These are phyloP conservation scores for Populus davidiana DNA, from an alignment of 345 rosid species.

Conservation along the genomic window DNA sequence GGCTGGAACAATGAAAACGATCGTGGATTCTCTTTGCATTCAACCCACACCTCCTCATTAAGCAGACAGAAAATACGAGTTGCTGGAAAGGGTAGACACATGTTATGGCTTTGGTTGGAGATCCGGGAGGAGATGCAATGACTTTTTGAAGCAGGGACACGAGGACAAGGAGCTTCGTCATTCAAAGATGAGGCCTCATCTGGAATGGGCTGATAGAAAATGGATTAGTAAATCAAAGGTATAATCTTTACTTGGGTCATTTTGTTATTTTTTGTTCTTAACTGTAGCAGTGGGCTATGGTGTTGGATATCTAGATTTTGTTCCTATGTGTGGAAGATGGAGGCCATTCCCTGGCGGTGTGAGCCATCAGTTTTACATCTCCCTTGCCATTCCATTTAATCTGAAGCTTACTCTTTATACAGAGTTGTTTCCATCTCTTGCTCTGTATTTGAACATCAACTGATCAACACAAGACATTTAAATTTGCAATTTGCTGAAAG, in stretches of 20 bases:
- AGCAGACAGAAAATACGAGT: no score
- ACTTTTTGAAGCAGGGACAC: slow-evolving; percentile 39
- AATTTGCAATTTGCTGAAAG: no score
- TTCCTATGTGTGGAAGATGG: no score
- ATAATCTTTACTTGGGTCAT: background rate
- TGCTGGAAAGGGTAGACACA: slow-evolving; percentile 7
- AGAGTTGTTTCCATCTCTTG: no score
- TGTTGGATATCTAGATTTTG: background rate
- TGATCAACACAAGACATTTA: no score
- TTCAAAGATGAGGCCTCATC: slow-evolving; percentile 48
- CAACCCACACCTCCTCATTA: no score
- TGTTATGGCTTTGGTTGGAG: slow-evolving; percentile 49
- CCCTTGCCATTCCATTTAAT: no score
- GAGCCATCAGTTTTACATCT: no score
- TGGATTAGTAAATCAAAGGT: slow-evolving; percentile 53
- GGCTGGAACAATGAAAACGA: slow-evolving; percentile 12
- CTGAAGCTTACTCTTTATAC: no score
- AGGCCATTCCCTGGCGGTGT: no score
- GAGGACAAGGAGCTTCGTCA: slow-evolving; percentile 34
- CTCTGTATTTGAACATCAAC: no score
- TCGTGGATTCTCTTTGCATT: slow-evolving; percentile 11
- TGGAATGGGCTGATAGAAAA: slow-evolving; percentile 43
- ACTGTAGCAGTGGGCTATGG: background rate
- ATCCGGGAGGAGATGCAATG: slow-evolving; percentile 40
- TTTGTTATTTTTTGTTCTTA: background rate